A percentile compares a stretch with the other conserved stretches of the same genome.
phyloP scores from a whole-genome alignment of 2,329 filamentous ascomycete species.

The Microascus cirrosus region DNA sequence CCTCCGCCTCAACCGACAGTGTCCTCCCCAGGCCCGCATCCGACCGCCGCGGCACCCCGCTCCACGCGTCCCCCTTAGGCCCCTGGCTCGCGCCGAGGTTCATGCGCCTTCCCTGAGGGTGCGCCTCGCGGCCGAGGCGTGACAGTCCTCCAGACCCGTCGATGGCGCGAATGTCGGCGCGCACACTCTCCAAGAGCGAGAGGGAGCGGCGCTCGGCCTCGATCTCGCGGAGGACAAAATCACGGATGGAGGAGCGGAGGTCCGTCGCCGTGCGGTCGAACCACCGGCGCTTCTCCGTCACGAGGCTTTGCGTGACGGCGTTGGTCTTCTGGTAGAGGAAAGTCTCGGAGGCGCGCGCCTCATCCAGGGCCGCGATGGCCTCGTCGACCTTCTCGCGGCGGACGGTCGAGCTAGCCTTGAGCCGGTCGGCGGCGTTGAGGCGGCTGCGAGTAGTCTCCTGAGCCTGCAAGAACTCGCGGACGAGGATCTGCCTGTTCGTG shows the following conservation, averaged over 20 bases:
- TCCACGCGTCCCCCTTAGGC: constrained; percentile 97
- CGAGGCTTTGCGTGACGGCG: constrained; percentile 77
- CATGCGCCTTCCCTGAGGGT: constrained; percentile 57
- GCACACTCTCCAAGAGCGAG: constrained; percentile 83
- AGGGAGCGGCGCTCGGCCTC: constrained; percentile 88
- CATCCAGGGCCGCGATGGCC: constrained; percentile 82
- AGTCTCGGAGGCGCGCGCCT: constrained; percentile 71
- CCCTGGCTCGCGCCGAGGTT: constrained; percentile 83
- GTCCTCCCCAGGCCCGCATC: constrained; percentile 58
- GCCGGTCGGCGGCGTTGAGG: constrained; percentile 73
- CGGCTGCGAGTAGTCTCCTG: constrained; percentile 77
- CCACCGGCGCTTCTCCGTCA: constrained; percentile 85
- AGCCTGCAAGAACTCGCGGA: constrained; percentile 85
- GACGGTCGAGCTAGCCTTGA: constrained; percentile 79
- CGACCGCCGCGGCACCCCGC: constrained; percentile 74
- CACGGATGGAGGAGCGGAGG: constrained; percentile 70
- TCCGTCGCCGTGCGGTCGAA: constrained; percentile 80
- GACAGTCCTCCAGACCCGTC: constrained; percentile 84
- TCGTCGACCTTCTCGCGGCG: constrained; percentile 95
- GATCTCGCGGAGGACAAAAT: constrained; percentile 90
- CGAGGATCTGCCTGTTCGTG: constrained; percentile 92
- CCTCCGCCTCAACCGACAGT: constrained; percentile 50
- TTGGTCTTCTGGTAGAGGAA: constrained; percentile 79
- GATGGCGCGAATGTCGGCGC: constrained; percentile 86
- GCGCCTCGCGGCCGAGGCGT: constrained; percentile 77